Percentiles rank a stretch among this genome's conserved stretches.
phyloP scores from a whole-genome alignment of 805 yeast species.

The Hemisphaericaspora nanyangensis region DNA sequence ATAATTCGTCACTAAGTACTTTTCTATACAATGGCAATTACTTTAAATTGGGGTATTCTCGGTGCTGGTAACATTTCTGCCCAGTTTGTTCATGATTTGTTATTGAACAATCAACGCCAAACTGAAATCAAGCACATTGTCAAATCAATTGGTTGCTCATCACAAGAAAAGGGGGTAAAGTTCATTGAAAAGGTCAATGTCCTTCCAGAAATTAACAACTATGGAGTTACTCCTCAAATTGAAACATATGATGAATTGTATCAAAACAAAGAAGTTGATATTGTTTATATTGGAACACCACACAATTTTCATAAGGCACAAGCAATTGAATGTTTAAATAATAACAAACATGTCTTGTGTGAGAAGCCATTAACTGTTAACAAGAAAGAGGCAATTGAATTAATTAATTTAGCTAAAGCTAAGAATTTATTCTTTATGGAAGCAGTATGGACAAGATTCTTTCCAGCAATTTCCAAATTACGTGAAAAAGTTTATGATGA shows the following conservation, averaged over 20 bases:
- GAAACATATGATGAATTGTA: slow-evolving; percentile 44
- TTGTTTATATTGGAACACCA: slow-evolving; percentile 55
- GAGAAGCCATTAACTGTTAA: slow-evolving; percentile 56
- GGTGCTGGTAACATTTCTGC: slow-evolving; percentile 50
- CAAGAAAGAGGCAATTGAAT: slow-evolving; percentile 37
- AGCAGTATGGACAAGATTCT: slow-evolving; percentile 55
- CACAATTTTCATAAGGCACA: slow-evolving; percentile 49
- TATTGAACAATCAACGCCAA: slow-evolving; percentile 22
- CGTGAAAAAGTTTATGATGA: slow-evolving; percentile 35
- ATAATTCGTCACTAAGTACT: too few relatives aligned
- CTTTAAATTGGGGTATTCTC: slow-evolving; percentile 44
- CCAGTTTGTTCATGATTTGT: slow-evolving; percentile 39
- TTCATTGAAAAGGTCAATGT: slow-evolving; percentile 21
- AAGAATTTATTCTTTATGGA: slow-evolving; percentile 51
- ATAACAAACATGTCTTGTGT: slow-evolving; percentile 49
- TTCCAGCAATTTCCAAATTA: slow-evolving; percentile 39
- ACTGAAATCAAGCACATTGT: slow-evolving; percentile 28
- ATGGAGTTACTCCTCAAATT: slow-evolving; percentile 21
- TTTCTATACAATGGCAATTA: slow-evolving; percentile 4
- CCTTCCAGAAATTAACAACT: slow-evolving; percentile 17
- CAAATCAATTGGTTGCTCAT: slow-evolving; percentile 38
- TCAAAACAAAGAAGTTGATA: slow-evolving; percentile 39
- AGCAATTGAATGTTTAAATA: slow-evolving; percentile 37
- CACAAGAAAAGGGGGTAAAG: slow-evolving; percentile 28
- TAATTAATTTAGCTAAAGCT: slow-evolving; percentile 40